Conservation (phyloP, 768 basidiomycete species). For the Galerina sulciceps region DNA sequence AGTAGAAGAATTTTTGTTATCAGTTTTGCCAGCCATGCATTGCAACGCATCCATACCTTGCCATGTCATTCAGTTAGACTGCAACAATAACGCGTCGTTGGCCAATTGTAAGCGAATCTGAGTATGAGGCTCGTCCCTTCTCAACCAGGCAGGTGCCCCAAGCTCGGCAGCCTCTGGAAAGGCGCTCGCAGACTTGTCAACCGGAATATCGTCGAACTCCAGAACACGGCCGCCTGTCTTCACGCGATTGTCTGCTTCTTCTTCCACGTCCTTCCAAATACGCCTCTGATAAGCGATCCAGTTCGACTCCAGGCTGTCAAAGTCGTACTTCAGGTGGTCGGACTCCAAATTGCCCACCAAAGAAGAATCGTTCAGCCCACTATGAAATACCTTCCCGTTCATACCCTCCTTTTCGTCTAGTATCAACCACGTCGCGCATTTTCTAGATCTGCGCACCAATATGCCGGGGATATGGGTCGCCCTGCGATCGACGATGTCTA, state of each 20-base stretch:
- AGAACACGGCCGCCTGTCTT: neutral
- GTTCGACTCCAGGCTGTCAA: neutral
- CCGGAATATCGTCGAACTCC: neutral
- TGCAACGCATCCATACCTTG: no score
- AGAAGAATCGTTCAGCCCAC: neutral
- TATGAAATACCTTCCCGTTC: constrained; percentile 1
- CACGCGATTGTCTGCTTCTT: neutral
- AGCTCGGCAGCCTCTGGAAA: neutral
- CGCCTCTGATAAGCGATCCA: neutral
- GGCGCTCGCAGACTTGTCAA: neutral
- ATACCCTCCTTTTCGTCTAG: neutral
- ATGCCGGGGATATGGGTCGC: neutral
- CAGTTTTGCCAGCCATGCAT: no score
- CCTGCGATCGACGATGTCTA: neutral
- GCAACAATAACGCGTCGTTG: no score
- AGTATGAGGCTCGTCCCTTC: neutral
- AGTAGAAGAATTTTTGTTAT: no score
- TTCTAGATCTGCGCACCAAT: neutral
- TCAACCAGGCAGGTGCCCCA: neutral
- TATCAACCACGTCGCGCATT: neutral
- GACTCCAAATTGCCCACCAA: neutral
- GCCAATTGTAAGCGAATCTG: no score
- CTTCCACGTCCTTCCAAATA: neutral
- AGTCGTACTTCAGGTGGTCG: neutral
- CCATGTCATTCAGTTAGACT: no score